Conservation (phyloP, 306 rosid genomes). For the Pueraria montana region DNA sequence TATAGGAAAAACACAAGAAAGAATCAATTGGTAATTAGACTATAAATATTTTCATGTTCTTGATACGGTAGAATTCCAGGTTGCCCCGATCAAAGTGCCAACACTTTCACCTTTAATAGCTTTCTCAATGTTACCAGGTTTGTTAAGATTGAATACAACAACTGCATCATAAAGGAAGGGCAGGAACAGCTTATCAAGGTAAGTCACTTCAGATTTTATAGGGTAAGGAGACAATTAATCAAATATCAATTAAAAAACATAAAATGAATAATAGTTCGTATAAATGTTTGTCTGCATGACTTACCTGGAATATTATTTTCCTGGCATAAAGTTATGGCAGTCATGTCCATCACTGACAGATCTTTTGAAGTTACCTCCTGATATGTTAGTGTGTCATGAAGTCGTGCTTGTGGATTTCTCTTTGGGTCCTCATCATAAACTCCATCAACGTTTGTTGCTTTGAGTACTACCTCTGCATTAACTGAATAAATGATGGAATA, state of each 20-base stretch:
- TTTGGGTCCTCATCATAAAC: slow-evolving; percentile 85
- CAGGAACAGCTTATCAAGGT: slow-evolving; percentile 34
- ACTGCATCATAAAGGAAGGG: slow-evolving; percentile 62
- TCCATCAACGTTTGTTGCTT: slow-evolving; percentile 97
- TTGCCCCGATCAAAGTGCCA: slow-evolving; percentile 90
- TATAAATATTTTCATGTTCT: slow-evolving; percentile 57
- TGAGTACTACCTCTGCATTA: slow-evolving; percentile 95
- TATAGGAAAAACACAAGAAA: slow-evolving; percentile 36
- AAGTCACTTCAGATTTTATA: slow-evolving; percentile 8
- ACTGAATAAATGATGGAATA: slow-evolving; percentile 60
- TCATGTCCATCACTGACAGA: slow-evolving; percentile 97
- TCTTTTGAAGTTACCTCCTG: slow-evolving; percentile 87
- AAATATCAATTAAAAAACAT: slow-evolving; percentile 4
- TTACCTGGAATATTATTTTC: slow-evolving; percentile 95
- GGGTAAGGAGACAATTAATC: background rate
- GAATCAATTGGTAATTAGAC: slow-evolving; percentile 34
- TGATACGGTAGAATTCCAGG: slow-evolving; percentile 59
- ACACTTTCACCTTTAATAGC: slow-evolving; percentile 91
- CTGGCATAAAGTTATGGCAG: slow-evolving; percentile 95
- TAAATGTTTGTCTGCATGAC: slow-evolving; percentile 42
- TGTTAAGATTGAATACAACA: slow-evolving; percentile 88
- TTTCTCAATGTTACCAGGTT: slow-evolving; percentile 87
- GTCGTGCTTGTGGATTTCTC: slow-evolving; percentile 80
- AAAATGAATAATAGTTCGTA: background rate
- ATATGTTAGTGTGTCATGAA: slow-evolving; percentile 79